Conservation (phyloP, 805 yeast genomes). For the Starmerella etchellsii region DNA sequence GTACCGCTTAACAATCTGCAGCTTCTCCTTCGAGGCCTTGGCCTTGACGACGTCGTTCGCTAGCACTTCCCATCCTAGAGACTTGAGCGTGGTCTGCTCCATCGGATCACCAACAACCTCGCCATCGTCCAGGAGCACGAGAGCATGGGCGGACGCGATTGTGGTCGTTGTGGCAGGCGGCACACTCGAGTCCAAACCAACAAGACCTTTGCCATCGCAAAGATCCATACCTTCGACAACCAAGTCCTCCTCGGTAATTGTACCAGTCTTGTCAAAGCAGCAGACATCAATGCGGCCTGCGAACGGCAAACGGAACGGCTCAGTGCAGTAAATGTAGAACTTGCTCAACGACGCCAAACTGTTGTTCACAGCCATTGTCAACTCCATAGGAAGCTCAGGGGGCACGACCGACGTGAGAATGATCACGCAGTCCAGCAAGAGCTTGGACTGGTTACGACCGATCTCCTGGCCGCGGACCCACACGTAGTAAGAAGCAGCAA, state of each 20-base stretch:
- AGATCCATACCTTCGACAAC: conserved; percentile 96
- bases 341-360: conserved; percentile 81
- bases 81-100: conserved; percentile 91
- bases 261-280: conserved; percentile 97
- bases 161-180: conserved; percentile 49
- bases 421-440: conserved; percentile 87
- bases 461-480: conserved; percentile 95
- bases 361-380: conserved; percentile 93
- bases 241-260: conserved; percentile 91
- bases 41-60: conserved; percentile 53
- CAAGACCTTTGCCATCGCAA: conserved; percentile 41
- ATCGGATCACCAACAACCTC: conserved; percentile 98
- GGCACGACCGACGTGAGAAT: conserved; percentile 97
- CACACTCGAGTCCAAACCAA: conserved; percentile 26
- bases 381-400: conserved; percentile 97
- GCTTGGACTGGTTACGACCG: conserved; percentile 90
- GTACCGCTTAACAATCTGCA: conserved; percentile 79
- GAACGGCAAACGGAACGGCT: conserved; percentile 93
- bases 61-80: conserved; percentile 74
- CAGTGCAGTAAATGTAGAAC: conserved; percentile 87
- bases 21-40: conserved; percentile 30
- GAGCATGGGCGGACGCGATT: conserved; percentile 91
- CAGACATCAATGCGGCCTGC: conserved; percentile 98
- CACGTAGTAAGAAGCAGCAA: conserved; percentile 93
- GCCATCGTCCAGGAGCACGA: conserved; percentile 88